Percentiles rank a stretch among this genome's conserved stretches.
These are phyloP conservation scores for Trametes cubensis DNA, from an alignment of 768 basidiomycete species.

Conservation along the genomic window DNA sequence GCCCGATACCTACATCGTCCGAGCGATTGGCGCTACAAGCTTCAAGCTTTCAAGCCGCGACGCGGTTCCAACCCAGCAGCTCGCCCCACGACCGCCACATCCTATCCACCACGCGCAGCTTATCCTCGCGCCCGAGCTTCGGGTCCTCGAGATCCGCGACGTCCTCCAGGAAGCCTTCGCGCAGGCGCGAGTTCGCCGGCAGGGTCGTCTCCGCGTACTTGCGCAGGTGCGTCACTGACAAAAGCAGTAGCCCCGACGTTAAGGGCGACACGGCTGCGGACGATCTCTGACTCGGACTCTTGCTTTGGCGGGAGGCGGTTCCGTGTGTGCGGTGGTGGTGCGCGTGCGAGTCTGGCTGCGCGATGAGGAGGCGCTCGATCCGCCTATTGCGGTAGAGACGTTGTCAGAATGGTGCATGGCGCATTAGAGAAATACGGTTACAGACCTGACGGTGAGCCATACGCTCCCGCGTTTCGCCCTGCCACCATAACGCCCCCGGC, in stretches of 20 bases:
- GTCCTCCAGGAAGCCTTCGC: constrained; percentile 83
- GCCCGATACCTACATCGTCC: too few species aligned
- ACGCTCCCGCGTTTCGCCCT: constrained; percentile 51
- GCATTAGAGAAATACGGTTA: background rate
- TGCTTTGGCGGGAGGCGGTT: too few species aligned
- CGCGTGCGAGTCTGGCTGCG: constrained; percentile 42
- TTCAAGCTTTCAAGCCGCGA: constrained; percentile 31
- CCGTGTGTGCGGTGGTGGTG: constrained; percentile 23
- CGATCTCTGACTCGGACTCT: constrained; percentile 14
- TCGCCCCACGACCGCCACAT: constrained; percentile 90
- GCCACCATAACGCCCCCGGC: constrained; percentile 61
- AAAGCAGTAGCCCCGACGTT: constrained; percentile 72
- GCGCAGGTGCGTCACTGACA: constrained; percentile 70
- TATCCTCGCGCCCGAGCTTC: constrained; percentile 64
- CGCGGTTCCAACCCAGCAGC: constrained; percentile 60
- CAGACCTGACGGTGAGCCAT: constrained; percentile 74
- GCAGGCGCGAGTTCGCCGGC: constrained; percentile 61
- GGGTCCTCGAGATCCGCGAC: constrained; percentile 81
- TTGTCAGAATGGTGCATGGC: background rate
- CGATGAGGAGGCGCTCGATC: constrained; percentile 68
- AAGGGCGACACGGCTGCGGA: constrained; percentile 48
- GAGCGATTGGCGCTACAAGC: background rate
- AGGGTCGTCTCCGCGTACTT: constrained; percentile 60
- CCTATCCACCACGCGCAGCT: constrained; percentile 75
- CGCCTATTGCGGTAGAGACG: constrained; percentile 42